A percentile compares a stretch with the other conserved stretches of the same genome.
phyloP scores from a whole-genome alignment of 139 green algal species.

The Chlamydomonas eustigma region DNA sequence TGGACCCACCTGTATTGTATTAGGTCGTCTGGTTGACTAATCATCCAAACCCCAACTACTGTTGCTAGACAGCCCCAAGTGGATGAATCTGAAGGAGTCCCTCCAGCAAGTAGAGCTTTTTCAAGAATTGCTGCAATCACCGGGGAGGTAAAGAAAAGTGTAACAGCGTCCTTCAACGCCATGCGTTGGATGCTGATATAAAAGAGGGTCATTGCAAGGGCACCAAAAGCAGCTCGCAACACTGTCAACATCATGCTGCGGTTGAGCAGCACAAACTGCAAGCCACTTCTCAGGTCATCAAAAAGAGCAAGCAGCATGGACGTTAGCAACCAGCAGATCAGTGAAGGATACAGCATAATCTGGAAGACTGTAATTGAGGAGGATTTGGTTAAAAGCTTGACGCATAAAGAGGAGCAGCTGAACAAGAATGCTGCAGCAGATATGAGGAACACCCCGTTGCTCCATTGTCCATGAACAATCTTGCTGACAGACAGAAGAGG shows the following conservation, averaged over 20 bases:
- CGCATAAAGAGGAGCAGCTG: background rate
- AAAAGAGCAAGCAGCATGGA: background rate
- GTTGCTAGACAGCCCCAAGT: background rate
- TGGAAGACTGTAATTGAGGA: background rate
- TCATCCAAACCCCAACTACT: background rate
- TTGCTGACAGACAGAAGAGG: too few relatives aligned
- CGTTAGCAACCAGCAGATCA: background rate
- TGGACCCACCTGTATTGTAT: background rate
- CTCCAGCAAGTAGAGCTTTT: background rate
- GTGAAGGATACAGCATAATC: background rate
- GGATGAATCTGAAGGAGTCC: background rate
- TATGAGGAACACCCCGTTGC: background rate
- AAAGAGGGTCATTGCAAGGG: slow-evolving; percentile 31
- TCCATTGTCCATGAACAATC: too few relatives aligned
- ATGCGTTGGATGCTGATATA: slow-evolving; percentile 36
- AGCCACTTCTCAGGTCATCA: too few relatives aligned
- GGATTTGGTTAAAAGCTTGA: background rate
- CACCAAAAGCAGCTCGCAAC: slow-evolving; percentile 27
- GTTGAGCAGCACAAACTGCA: background rate
- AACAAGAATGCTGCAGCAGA: background rate
- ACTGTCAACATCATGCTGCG: slow-evolving; percentile 1
- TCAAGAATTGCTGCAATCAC: slow-evolving; percentile 33
- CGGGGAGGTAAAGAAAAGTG: slow-evolving; percentile 43
- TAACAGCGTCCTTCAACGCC: slow-evolving; percentile 32
- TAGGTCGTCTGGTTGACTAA: background rate